Evolutionary conservation across 352 stramenopile species (phyloP), one percentile per base, ranked within the genome.

Genomic region (Aphanomyces invadans): DNA sequence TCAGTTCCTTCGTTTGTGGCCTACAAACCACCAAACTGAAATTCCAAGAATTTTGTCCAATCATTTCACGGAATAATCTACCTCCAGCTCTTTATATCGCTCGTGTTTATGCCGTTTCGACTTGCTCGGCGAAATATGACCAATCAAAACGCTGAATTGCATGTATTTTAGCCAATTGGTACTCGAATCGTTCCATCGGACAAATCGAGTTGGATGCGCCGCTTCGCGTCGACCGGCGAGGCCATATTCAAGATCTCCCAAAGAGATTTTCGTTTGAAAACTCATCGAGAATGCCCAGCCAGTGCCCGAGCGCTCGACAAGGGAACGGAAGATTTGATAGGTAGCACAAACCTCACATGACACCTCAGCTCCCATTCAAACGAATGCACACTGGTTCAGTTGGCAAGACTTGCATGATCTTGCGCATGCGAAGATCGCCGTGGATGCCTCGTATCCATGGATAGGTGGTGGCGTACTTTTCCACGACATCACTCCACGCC

Each of bases 1-100:
- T 67, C 60, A 67, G 60, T 67, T 33, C 28, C 26, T 46, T 65
- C 36, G 45, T 42, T 67, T 67, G 38, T 67, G 60, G 48, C 28
- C 19, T 19, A 11, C 60, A 49, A 67, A 44, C 60, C 60, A 67
- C 60, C 60, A 32, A 56, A 42, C 23, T 19, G 29, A 46, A 59
- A 67, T 46, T 52, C 38, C 23, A 17, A 10, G 3, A 7, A 23
- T 64, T 64, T 64, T 44, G 19, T 21, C 60, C 60, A 67, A 67
- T 67, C 60, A 3, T 11, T 23, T 9, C 11, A 33, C 55, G 3
- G 9, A 9, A 65, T 53, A 32, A 15, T 21, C 1, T 45, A 60
- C 28, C 28, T 45, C 25, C 31, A 19, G n/a, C 15, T 28, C 17
- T 32, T 25, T 2, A 53, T 64, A 51, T n/a, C 29, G 36, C 10